Percentiles rank a stretch among this genome's conserved stretches.
These are phyloP conservation scores for Chlorella sp. DNA, from an alignment of 139 green algal species.

Conservation along the genomic window DNA sequence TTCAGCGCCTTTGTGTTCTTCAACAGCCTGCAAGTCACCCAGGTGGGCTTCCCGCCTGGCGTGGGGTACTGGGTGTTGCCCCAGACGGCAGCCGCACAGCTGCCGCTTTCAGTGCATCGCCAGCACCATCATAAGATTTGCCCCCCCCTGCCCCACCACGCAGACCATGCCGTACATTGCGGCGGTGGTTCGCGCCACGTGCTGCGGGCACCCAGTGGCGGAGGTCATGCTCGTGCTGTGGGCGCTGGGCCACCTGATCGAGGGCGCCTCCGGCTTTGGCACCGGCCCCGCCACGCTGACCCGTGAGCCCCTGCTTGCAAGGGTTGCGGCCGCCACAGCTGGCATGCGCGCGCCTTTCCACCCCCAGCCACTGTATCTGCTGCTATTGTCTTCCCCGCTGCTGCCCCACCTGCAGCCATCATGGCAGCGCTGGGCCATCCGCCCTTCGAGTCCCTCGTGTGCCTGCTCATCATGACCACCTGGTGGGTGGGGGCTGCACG, in stretches of 20 bases:
- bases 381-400: neutral
- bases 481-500: too few relatives aligned
- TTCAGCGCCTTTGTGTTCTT: conserved; percentile 54
- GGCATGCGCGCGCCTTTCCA: too few relatives aligned
- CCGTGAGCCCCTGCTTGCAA: neutral
- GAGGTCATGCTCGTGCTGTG: conserved; percentile 55
- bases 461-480: conserved; percentile 55
- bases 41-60: conserved; percentile 22
- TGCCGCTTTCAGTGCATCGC: too few relatives aligned
- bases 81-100: too few relatives aligned
- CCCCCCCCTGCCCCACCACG: neutral
- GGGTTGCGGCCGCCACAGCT: too few relatives aligned
- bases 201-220: conserved; percentile 46
- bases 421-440: conserved; percentile 47
- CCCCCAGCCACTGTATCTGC: neutral
- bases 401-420: conserved; percentile 34
- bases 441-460: conserved; percentile 25
- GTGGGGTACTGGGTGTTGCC: too few relatives aligned
- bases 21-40: conserved; percentile 47
- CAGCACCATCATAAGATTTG: too few relatives aligned
- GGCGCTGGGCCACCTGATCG: conserved; percentile 52
- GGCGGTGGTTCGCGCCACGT: conserved; percentile 37
- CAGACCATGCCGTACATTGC: conserved; percentile 55
- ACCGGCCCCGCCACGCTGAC: conserved; percentile 23
- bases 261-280: conserved; percentile 45